Percentiles rank a stretch among this genome's conserved stretches.
phyloP scores from a whole-genome alignment of 176 grass and related monocot species.

The Avena sativa region DNA sequence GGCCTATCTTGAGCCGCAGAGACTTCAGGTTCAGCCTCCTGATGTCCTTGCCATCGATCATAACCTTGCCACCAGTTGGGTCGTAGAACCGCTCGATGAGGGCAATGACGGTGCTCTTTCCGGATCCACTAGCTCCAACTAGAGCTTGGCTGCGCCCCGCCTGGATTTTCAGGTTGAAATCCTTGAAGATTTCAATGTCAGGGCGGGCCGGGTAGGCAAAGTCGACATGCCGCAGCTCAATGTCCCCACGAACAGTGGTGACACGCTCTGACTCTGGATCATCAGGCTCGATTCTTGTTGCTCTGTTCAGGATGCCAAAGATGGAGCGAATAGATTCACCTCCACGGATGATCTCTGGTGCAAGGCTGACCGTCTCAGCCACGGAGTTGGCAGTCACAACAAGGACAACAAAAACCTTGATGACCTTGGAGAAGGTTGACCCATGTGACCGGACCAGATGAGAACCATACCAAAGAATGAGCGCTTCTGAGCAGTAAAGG shows the following conservation, averaged over 20 bases:
- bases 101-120: constrained; percentile 93
- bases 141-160: constrained; percentile 89
- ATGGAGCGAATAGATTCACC: constrained; percentile 88
- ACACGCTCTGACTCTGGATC: constrained; percentile 83
- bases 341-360: constrained; percentile 86
- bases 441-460: constrained; percentile 72
- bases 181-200: constrained; percentile 90
- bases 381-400: constrained; percentile 95
- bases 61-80: constrained; percentile 71
- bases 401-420: constrained; percentile 98
- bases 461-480: constrained; percentile 93
- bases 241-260: constrained; percentile 70
- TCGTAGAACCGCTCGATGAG: constrained; percentile 95
- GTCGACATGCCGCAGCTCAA: constrained; percentile 89
- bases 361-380: constrained; percentile 88
- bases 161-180: constrained; percentile 94
- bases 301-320: constrained; percentile 84
- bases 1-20: constrained; percentile 75
- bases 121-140: constrained; percentile 83
- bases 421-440: constrained; percentile 97
- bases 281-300: constrained; percentile 76
- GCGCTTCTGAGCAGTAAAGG: constrained; percentile 85
- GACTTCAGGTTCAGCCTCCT: constrained; percentile 78
- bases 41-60: constrained; percentile 87
- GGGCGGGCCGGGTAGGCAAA: constrained; percentile 81